These are phyloP conservation scores for Trametes meyenii DNA, from an alignment of 768 basidiomycete species.

Conservation along the genomic window DNA sequence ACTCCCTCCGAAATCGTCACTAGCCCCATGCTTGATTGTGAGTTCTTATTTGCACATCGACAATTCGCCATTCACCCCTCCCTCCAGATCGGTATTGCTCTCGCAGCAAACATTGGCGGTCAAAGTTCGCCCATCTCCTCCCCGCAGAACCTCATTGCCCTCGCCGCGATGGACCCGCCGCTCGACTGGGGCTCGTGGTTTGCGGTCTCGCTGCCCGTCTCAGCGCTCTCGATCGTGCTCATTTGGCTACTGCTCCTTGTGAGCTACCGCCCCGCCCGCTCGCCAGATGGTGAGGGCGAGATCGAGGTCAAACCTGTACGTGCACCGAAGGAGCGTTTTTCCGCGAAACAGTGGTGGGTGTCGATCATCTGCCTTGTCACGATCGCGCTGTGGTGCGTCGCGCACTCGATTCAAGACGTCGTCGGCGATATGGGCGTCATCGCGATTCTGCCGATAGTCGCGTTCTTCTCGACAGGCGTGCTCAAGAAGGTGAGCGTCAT, in stretches of 20 bases:
- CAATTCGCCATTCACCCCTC: neutral
- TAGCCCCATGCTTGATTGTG: constrained; percentile 91
- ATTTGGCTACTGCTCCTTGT: constrained; percentile 91
- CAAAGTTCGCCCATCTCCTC: constrained; percentile 98
- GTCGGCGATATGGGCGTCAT: constrained; percentile 99
- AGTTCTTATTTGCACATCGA: constrained; percentile 37
- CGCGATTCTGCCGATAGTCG: constrained; percentile 88
- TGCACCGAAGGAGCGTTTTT: constrained; percentile 81
- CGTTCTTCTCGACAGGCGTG: constrained; percentile 92
- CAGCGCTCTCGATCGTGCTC: constrained; percentile 78
- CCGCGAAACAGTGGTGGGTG: constrained; percentile 88
- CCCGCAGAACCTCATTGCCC: constrained; percentile 94
- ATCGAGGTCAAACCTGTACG: constrained; percentile 86
- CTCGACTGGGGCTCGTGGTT: constrained; percentile 95
- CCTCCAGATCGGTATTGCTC: constrained; percentile 85
- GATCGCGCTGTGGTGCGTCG: constrained; percentile 89
- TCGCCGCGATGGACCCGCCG: constrained; percentile 81
- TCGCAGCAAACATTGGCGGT: constrained; percentile 98
- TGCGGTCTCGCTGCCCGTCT: constrained; percentile 89
- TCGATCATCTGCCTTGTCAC: constrained; percentile 80
- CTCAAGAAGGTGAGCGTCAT: constrained; percentile 76
- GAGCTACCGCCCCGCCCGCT: constrained; percentile 74
- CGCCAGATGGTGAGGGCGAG: constrained; percentile 73
- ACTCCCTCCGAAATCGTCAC: constrained; percentile 81
- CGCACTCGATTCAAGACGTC: constrained; percentile 69